Evolutionary conservation across 1,139 yeast genomes (phyloP).

Genomic region (Debaryomycetaceae sp.): DNA sequence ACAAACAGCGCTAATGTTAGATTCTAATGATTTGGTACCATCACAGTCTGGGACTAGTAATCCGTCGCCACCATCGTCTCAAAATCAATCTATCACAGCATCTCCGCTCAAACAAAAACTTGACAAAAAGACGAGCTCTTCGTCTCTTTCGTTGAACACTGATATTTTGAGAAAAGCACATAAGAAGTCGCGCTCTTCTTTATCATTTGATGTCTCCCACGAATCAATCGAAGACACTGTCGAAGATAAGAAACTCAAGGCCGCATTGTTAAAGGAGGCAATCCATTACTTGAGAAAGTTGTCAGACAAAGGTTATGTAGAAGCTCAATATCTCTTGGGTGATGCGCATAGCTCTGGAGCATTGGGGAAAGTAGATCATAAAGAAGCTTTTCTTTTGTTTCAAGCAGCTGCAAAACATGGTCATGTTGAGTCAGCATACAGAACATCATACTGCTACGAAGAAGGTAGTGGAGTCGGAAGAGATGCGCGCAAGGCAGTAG

Average conservation of each 20-base stretch:
- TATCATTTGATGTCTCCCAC: constrained; percentile 20
- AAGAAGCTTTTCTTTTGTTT: constrained; percentile 72
- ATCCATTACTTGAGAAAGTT: constrained; percentile 64
- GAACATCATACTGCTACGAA: constrained; percentile 88
- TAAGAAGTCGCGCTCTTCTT: constrained; percentile 15
- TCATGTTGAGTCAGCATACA: constrained; percentile 85
- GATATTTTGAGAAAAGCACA: constrained; percentile 12
- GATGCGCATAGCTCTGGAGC: constrained; percentile 89
- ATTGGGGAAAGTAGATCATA: constrained; percentile 76
- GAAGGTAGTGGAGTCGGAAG: constrained; percentile 92
- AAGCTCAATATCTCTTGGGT: constrained; percentile 86
- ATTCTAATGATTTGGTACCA: constrained; percentile 15
- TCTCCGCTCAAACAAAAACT: constrained; percentile 22
- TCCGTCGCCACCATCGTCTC: constrained; percentile 12
- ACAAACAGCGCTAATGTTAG: constrained; percentile 72
- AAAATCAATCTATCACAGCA: constrained; percentile 12
- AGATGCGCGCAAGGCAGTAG: constrained; percentile 83
- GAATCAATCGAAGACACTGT: constrained; percentile 15
- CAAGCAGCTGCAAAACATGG: constrained; percentile 92
- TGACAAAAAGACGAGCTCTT: constrained; percentile 9
- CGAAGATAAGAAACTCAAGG: constrained; percentile 33
- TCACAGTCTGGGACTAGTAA: constrained; percentile 10
- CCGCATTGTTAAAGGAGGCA: constrained; percentile 73
- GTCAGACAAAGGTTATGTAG: constrained; percentile 78
- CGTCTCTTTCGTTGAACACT: constrained; percentile 5